These are phyloP conservation scores for Candida chilensis DNA, from an alignment of 805 yeast genomes.

Conservation along the genomic window DNA sequence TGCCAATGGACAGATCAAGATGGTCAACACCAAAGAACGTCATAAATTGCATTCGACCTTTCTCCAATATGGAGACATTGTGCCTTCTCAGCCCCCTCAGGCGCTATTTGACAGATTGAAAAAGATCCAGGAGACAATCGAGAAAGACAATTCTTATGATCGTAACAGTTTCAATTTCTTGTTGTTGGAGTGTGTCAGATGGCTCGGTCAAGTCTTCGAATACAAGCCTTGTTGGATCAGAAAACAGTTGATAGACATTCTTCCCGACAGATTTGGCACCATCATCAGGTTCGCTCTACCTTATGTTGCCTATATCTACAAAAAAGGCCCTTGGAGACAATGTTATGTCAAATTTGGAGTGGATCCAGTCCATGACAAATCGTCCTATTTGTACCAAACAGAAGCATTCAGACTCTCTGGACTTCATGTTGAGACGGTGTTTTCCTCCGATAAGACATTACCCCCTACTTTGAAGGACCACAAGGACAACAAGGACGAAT, in stretches of 20 bases:
- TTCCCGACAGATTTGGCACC: slow-evolving; percentile 34
- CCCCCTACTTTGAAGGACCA: slow-evolving; percentile 1
- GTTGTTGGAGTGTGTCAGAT: slow-evolving; percentile 32
- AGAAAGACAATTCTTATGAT: slow-evolving; percentile 9
- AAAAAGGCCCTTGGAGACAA: slow-evolving; percentile 94
- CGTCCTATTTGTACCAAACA: slow-evolving; percentile 64
- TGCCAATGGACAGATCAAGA: slow-evolving; percentile 49
- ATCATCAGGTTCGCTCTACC: slow-evolving; percentile 73
- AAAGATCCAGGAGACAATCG: slow-evolving; percentile 29
- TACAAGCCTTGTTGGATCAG: slow-evolving; percentile 82
- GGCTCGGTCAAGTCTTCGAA: slow-evolving; percentile 42
- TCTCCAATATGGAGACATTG: slow-evolving; percentile 35
- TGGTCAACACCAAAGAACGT: slow-evolving; percentile 33
- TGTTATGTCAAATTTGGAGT: slow-evolving; percentile 72
- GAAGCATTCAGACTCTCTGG: slow-evolving; percentile 66
- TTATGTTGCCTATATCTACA: slow-evolving; percentile 69
- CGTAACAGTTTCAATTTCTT: slow-evolving; percentile 11
- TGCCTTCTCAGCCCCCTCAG: slow-evolving; percentile 42
- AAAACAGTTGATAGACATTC: slow-evolving; percentile 51
- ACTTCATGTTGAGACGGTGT: slow-evolving; percentile 6
- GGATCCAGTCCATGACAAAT: slow-evolving; percentile 54
- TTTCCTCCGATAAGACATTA: neutral
- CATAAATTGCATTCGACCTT: slow-evolving; percentile 45
- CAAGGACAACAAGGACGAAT: slow-evolving; percentile 6
- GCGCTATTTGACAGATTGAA: slow-evolving; percentile 27